phyloP scores from a whole-genome alignment of 2,329 filamentous ascomycete species.

The Trichoderma pleuroti region DNA sequence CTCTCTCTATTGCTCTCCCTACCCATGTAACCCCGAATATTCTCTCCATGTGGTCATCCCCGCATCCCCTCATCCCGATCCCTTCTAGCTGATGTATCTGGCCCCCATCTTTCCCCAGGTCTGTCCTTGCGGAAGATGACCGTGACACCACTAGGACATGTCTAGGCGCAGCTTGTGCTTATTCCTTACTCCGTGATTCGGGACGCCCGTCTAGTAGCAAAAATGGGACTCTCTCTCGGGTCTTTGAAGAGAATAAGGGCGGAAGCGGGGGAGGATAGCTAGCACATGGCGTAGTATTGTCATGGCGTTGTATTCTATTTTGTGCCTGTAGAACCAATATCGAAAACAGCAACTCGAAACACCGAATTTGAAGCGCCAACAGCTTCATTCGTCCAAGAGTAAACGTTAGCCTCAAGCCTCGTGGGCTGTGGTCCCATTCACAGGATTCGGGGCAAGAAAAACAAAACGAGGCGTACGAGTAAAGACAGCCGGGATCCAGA shows the following conservation, averaged over 20 bases:
- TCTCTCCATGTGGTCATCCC: background rate
- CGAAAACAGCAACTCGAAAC: background rate
- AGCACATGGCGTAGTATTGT: background rate
- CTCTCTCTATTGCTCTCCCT: background rate
- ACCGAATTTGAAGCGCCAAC: background rate
- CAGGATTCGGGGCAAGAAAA: background rate
- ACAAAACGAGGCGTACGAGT: background rate
- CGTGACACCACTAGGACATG: background rate
- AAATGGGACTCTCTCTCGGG: background rate
- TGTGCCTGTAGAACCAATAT: background rate
- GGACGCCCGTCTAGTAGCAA: background rate
- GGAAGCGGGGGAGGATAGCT: background rate
- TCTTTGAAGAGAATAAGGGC: background rate
- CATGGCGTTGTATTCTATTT: background rate
- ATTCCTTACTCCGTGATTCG: background rate
- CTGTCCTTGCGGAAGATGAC: background rate
- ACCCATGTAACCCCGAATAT: background rate
- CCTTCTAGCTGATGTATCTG: background rate
- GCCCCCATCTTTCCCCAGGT: background rate
- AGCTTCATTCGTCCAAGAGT: background rate
- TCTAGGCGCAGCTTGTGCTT: background rate
- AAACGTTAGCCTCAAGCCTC: background rate
- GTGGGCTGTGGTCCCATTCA: background rate
- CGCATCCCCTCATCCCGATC: background rate
- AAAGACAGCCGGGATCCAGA: background rate